Conservation (phyloP, 2,329 filamentous ascomycete genomes). For the Thelonectria discophora region DNA sequence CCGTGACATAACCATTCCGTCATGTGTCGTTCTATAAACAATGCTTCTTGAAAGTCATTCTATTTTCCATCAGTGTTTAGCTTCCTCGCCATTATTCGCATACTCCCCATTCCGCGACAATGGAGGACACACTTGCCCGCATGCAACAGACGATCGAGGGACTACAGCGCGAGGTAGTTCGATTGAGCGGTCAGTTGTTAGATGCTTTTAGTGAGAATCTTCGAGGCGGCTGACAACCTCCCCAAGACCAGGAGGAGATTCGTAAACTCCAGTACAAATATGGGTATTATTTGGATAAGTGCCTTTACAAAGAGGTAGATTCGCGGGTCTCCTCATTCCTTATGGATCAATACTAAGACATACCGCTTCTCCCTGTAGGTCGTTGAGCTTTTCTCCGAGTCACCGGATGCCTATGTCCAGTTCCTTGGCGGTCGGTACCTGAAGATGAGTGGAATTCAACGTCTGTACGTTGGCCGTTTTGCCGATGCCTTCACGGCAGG, state of each 20-base stretch:
- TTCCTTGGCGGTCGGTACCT: slow-evolving; percentile 14
- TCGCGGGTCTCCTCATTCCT: background rate
- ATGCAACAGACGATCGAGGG: background rate
- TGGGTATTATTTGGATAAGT: slow-evolving; percentile 25
- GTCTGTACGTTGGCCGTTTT: slow-evolving; percentile 18
- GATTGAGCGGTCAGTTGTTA: background rate
- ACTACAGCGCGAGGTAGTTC: background rate
- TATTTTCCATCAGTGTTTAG: background rate
- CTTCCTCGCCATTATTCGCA: background rate
- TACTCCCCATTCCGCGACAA: background rate
- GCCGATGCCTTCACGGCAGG: slow-evolving; percentile 4
- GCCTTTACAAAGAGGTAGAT: slow-evolving; percentile 17
- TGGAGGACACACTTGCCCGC: background rate
- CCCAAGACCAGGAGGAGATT: slow-evolving; percentile 17
- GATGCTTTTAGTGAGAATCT: background rate
- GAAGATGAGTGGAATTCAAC: slow-evolving; percentile 13
- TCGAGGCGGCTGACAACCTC: background rate
- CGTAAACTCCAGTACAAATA: slow-evolving; percentile 23
- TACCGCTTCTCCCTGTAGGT: background rate
- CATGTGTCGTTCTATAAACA: too few species aligned
- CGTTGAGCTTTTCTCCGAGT: slow-evolving; percentile 16
- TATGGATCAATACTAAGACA: background rate
- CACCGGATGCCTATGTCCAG: slow-evolving; percentile 14
- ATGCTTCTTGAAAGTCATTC: too few species aligned
- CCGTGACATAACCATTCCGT: too few species aligned